A percentile compares a stretch with the other conserved stretches of the same genome.
Evolutionary conservation across 192 early-diverging fungal genomes (phyloP).

Genomic region (Coemansia sp.): DNA sequence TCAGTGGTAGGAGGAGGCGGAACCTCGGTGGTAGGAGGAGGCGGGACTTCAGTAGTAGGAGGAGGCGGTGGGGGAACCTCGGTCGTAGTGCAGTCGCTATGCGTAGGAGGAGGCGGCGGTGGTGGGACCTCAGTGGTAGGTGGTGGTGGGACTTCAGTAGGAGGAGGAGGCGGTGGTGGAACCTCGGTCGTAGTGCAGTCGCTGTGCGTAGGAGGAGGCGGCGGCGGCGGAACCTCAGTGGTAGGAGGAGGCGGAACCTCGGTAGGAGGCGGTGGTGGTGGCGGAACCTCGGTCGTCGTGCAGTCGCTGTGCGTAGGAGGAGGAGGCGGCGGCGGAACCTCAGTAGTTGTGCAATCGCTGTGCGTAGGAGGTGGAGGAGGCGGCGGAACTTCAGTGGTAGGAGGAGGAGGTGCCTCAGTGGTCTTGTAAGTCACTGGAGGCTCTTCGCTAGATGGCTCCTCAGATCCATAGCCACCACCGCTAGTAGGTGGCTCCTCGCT

Average conservation of each 20-base stretch:
- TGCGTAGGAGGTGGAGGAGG: background rate
- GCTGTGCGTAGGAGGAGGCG: slow-evolving; percentile 4
- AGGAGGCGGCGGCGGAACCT: background rate
- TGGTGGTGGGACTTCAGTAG: background rate
- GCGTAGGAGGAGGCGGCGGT: too few relatives aligned
- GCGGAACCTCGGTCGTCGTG: too few relatives aligned
- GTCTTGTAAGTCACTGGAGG: slow-evolving; percentile 7
- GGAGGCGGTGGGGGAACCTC: background rate
- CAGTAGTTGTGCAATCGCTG: too few relatives aligned
- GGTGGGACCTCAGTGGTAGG: too few relatives aligned
- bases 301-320: background rate
- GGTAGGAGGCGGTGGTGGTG: too few relatives aligned
- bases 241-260: slow-evolving; percentile 2
- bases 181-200: too few relatives aligned
- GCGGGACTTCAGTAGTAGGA: slow-evolving; percentile 15
- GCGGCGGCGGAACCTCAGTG: slow-evolving; percentile 17
- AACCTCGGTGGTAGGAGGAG: slow-evolving; percentile 7
- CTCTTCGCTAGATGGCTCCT: slow-evolving; percentile 23
- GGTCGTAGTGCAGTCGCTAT: too few relatives aligned
- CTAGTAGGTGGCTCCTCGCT: slow-evolving; percentile 12
- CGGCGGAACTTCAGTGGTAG: slow-evolving; percentile 7
- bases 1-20: slow-evolving; percentile 10
- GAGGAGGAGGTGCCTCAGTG: slow-evolving; percentile 5
- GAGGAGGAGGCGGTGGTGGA: too few relatives aligned
- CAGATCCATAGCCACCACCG: slow-evolving; percentile 12